These are phyloP conservation scores for Cucurbita pepo DNA, from an alignment of 306 rosid genomes.

Conservation along the genomic window DNA sequence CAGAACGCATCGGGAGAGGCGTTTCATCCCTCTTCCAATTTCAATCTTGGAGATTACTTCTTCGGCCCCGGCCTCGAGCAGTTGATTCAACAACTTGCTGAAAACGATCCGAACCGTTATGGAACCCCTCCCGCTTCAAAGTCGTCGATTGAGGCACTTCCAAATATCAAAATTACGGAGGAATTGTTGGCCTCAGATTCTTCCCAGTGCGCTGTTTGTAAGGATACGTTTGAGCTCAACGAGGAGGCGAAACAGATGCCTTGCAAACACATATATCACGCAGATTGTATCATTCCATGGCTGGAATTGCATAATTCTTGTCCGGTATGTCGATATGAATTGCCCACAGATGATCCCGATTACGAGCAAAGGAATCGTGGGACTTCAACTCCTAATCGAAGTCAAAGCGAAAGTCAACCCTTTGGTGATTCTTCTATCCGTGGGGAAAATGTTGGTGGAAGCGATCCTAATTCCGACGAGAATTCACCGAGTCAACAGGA, in stretches of 20 bases:
- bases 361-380: constrained; percentile 48
- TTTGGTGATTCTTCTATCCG: constrained; percentile 14
- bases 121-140: constrained; percentile 85
- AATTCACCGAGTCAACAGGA: constrained; percentile 27
- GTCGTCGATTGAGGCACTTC: constrained; percentile 45
- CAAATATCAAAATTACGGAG: constrained; percentile 31
- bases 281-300: constrained; percentile 79
- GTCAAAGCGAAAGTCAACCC: constrained; percentile 21
- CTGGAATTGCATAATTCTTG: constrained; percentile 78
- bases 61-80: constrained; percentile 91
- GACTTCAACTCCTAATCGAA: constrained; percentile 9
- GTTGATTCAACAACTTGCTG: constrained; percentile 85
- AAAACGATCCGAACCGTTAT: constrained; percentile 76
- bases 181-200: constrained; percentile 57
- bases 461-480: constrained; percentile 14
- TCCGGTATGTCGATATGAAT: constrained; percentile 83
- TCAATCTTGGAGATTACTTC: constrained; percentile 73
- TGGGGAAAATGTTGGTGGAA: constrained; percentile 16
- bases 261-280: constrained; percentile 75
- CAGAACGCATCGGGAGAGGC: constrained; percentile 40
- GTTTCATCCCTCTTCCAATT: constrained; percentile 33
- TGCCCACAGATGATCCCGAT: constrained; percentile 77
- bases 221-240: constrained; percentile 52
- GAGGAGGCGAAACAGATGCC: constrained; percentile 77
- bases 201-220: constrained; percentile 83